A percentile compares a stretch with the other conserved stretches of the same genome.
Evolutionary conservation across 2,329 filamentous ascomycete genomes (phyloP).

Genomic region (Phialemonium atrogriseum): DNA sequence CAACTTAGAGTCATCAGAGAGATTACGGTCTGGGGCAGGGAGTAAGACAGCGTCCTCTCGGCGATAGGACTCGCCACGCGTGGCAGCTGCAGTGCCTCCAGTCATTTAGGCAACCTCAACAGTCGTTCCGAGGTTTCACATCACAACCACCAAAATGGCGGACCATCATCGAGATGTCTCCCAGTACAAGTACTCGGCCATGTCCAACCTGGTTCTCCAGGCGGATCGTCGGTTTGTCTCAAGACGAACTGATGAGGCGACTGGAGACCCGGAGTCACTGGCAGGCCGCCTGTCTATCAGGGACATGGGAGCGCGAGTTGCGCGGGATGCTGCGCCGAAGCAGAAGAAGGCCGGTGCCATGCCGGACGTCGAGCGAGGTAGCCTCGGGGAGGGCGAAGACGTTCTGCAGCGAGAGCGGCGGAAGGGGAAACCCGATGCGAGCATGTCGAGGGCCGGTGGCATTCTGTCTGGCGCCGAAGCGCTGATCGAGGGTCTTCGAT

Average conservation of each 20-base stretch:
- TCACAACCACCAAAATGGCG: slow-evolving; percentile 50
- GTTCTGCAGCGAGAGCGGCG: slow-evolving; percentile 76
- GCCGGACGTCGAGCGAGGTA: slow-evolving; percentile 65
- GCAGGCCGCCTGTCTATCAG: slow-evolving; percentile 87
- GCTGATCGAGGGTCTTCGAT: slow-evolving; percentile 82
- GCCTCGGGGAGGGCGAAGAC: slow-evolving; percentile 71
- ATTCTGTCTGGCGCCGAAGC: slow-evolving; percentile 80
- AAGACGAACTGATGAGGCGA: slow-evolving; percentile 86
- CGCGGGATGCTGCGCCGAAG: slow-evolving; percentile 71
- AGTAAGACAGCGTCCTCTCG: not conserved
- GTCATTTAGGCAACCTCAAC: not conserved
- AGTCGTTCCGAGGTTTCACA: not conserved
- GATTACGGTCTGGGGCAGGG: slow-evolving; percentile 1
- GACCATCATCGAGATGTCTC: slow-evolving; percentile 75
- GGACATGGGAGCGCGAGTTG: slow-evolving; percentile 86
- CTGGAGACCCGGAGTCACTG: slow-evolving; percentile 93
- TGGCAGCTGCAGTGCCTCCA: not conserved
- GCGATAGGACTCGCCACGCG: not conserved
- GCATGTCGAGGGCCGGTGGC: slow-evolving; percentile 58
- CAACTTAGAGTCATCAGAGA: not conserved
- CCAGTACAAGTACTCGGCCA: slow-evolving; percentile 98
- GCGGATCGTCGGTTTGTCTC: slow-evolving; percentile 94
- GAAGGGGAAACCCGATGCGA: slow-evolving; percentile 72
- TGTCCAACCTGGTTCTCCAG: slow-evolving; percentile 99
- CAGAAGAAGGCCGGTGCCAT: slow-evolving; percentile 66